Conservation (phyloP, 176 grass and related monocot species). For the Oryza meridionalis region DNA sequence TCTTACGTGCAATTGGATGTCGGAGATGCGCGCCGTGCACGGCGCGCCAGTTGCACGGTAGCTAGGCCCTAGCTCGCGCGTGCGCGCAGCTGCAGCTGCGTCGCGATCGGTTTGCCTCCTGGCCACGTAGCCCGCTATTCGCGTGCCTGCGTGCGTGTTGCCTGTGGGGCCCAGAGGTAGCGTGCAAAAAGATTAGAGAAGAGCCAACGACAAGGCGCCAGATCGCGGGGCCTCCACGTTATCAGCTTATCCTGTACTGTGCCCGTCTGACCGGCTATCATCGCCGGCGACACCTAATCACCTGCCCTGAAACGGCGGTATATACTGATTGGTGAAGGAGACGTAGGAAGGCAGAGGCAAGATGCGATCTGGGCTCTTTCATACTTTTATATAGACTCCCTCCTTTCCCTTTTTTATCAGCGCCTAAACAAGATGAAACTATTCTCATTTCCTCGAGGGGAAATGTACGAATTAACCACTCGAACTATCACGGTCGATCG, state of each 20-base stretch:
- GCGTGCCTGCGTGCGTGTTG: not conserved
- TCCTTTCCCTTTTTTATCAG: no score
- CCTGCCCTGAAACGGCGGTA: no score
- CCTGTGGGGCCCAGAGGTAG: not conserved
- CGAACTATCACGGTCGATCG: no score
- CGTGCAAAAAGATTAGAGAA: not conserved
- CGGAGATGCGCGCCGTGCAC: not conserved
- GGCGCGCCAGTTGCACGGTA: no score
- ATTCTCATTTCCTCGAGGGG: no score
- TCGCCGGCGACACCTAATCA: no score
- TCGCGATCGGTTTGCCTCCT: not conserved
- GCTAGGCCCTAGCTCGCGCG: not conserved
- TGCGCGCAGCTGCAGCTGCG: not conserved
- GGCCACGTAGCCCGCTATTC: not conserved
- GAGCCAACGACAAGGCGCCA: not conserved
- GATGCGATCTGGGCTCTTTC: no score
- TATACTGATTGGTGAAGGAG: no score
- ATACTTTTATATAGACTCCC: no score
- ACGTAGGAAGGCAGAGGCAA: no score
- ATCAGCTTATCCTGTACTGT: not conserved
- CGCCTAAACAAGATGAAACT: no score
- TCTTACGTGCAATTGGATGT: not conserved
- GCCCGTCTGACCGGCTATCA: not conserved
- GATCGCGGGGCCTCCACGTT: not conserved
- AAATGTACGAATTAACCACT: no score